These are phyloP conservation scores for Kluyveromyces sp. DNA, from an alignment of 1,139 yeast genomes.

Conservation along the genomic window DNA sequence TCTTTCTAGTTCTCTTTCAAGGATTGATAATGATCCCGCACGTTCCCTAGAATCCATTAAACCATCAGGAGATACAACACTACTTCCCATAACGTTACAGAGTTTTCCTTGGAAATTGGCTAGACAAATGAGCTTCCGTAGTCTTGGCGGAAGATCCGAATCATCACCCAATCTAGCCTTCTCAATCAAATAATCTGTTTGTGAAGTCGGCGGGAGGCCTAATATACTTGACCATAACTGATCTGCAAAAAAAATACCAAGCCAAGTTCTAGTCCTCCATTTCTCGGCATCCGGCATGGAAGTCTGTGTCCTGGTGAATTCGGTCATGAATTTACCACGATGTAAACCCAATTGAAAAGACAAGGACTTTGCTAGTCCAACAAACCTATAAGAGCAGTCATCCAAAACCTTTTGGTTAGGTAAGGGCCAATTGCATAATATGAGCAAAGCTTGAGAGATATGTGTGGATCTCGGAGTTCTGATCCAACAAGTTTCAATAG, in stretches of 20 bases:
- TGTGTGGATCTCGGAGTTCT: slow-evolving; percentile 91
- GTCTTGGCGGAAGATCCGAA: slow-evolving; percentile 52
- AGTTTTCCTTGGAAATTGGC: slow-evolving; percentile 81
- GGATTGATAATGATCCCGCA: slow-evolving; percentile 66
- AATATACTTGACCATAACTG: slow-evolving; percentile 86
- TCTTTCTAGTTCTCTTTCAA: slow-evolving; percentile 73
- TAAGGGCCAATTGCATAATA: slow-evolving; percentile 83
- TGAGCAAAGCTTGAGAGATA: slow-evolving; percentile 79
- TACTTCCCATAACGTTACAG: slow-evolving; percentile 80
- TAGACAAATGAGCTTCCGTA: slow-evolving; percentile 64
- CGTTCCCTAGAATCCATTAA: slow-evolving; percentile 77
- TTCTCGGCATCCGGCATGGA: slow-evolving; percentile 84
- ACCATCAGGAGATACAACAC: slow-evolving; percentile 87
- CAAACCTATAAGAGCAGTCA: slow-evolving; percentile 83
- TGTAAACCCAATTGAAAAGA: slow-evolving; percentile 90
- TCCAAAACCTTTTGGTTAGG: slow-evolving; percentile 91
- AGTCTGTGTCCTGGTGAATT: slow-evolving; percentile 85
- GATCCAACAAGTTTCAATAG: slow-evolving; percentile 90
- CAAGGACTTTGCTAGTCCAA: slow-evolving; percentile 77
- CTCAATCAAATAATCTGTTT: slow-evolving; percentile 77
- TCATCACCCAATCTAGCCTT: slow-evolving; percentile 61
- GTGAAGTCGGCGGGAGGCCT: slow-evolving; percentile 82
- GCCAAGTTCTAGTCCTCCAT: slow-evolving; percentile 93
- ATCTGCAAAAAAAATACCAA: slow-evolving; percentile 79
- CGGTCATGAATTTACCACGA: slow-evolving; percentile 85